Percentiles rank a stretch among this genome's conserved stretches.
phyloP scores from a whole-genome alignment of 2,329 filamentous ascomycete genomes.

The Lojkania enalia region DNA sequence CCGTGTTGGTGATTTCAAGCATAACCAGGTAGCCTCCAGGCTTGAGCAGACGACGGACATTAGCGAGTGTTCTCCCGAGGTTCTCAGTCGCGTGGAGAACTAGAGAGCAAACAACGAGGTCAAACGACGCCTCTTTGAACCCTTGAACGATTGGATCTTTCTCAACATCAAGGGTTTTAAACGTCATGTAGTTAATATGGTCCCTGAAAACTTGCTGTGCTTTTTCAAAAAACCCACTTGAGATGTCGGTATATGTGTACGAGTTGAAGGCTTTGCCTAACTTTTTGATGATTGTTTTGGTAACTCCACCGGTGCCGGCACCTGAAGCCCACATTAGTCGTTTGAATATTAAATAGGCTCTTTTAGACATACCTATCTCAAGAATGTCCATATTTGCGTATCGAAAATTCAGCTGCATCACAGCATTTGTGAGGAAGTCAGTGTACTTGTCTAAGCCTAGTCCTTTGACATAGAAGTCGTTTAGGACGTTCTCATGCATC shows the following conservation, averaged over 20 bases:
- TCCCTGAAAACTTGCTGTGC: slow-evolving; percentile 6
- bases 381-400: slow-evolving; percentile 12
- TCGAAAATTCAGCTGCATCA: slow-evolving; percentile 2
- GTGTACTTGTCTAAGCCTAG: not conserved
- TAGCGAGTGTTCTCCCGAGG: slow-evolving; percentile 9
- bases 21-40: slow-evolving; percentile 19
- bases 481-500: slow-evolving; percentile 2
- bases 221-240: slow-evolving; percentile 15
- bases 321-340: too few relatives aligned
- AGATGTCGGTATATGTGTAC: slow-evolving; percentile 22
- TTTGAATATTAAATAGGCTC: too few relatives aligned
- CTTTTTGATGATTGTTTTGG: slow-evolving; percentile 2
- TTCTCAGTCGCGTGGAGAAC: slow-evolving; percentile 26
- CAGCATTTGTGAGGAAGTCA: not conserved
- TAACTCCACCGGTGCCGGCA: slow-evolving; percentile 18
- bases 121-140: slow-evolving; percentile 3
- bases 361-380: too few relatives aligned
- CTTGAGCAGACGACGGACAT: slow-evolving; percentile 16
- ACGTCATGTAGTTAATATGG: not conserved
- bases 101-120: slow-evolving; percentile 37
- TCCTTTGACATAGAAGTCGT: slow-evolving; percentile 7
- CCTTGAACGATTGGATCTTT: slow-evolving; percentile 12
- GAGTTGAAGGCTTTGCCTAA: slow-evolving; percentile 1
- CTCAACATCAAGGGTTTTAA: slow-evolving; percentile 10
- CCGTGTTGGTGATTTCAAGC: slow-evolving; percentile 5